Conservation (phyloP, 176 grass and related monocot genomes). For the Saccharum spontaneum region DNA sequence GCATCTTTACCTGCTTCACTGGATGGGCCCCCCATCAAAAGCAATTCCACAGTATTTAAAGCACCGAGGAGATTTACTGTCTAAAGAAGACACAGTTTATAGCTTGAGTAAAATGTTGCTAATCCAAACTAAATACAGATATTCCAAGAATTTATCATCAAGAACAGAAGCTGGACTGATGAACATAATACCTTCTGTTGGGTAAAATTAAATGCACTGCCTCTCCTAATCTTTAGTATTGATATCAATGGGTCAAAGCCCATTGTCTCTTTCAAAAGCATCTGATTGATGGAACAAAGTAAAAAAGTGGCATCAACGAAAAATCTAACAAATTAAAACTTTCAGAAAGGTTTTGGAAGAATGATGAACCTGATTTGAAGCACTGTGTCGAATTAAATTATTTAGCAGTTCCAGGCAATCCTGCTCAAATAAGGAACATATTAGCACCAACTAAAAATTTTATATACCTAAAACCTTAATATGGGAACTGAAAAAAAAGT, state of each 20-base stretch:
- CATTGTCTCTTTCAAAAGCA: constrained; percentile 97
- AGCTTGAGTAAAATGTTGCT: constrained; percentile 37
- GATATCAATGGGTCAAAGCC: constrained; percentile 96
- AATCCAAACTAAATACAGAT: constrained; percentile 28
- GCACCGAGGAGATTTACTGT: constrained; percentile 95
- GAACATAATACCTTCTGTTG: constrained; percentile 83
- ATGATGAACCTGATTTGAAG: constrained; percentile 85
- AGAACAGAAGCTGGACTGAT: constrained; percentile 17
- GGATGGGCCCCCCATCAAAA: constrained; percentile 63
- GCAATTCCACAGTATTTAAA: constrained; percentile 89
- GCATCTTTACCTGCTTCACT: constrained; percentile 71
- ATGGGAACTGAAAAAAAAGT: neutral
- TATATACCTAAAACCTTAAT: constrained; percentile 25
- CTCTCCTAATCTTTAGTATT: constrained; percentile 96
- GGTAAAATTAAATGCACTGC: constrained; percentile 98
- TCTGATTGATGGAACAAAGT: constrained; percentile 55
- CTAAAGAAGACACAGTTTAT: constrained; percentile 61
- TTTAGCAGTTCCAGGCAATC: constrained; percentile 98
- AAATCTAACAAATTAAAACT: constrained; percentile 27
- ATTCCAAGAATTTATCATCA: neutral
- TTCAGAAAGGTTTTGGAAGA: constrained; percentile 21
- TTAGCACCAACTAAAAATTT: constrained; percentile 37
- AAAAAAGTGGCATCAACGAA: constrained; percentile 6
- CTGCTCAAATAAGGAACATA: constrained; percentile 47
- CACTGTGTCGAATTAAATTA: constrained; percentile 84